A percentile compares a stretch with the other conserved stretches of the same genome.
Evolutionary conservation across 768 basidiomycete species (phyloP).

Genomic region (Suillus paluster): DNA sequence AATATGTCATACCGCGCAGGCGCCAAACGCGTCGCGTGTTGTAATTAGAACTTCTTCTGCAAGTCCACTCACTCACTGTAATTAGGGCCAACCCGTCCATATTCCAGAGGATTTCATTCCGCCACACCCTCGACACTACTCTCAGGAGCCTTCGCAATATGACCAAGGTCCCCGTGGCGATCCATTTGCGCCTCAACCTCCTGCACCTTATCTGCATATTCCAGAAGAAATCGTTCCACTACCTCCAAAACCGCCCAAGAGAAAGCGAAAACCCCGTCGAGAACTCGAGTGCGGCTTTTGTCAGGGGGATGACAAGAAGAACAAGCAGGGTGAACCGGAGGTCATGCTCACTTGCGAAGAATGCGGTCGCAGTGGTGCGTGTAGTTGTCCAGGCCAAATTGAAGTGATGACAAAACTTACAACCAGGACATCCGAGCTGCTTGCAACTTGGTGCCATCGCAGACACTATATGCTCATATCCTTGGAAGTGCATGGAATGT

Average conservation of each 20-base stretch:
- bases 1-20: conserved; percentile 20
- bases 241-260: conserved; percentile 49
- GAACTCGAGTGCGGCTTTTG: conserved; percentile 84
- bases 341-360: conserved; percentile 77
- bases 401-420: conserved; percentile 7
- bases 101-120: conserved; percentile 34
- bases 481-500: conserved; percentile 91
- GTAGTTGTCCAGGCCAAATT: neutral
- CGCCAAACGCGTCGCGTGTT: conserved; percentile 75
- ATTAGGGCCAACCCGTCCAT: conserved; percentile 30
- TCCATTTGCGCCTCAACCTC: conserved; percentile 74
- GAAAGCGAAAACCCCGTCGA: conserved; percentile 48
- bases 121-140: conserved; percentile 23
- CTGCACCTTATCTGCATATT: conserved; percentile 54
- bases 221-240: conserved; percentile 47
- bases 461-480: conserved; percentile 68
- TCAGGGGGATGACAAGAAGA: conserved; percentile 61
- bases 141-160: conserved; percentile 52
- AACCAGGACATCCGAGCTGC: conserved; percentile 84
- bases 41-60: conserved; percentile 36
- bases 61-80: conserved; percentile 20
- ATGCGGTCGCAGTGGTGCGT: conserved; percentile 83
- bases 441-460: conserved; percentile 65
- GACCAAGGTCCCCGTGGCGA: conserved; percentile 81
- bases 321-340: conserved; percentile 63